A percentile compares a stretch with the other conserved stretches of the same genome.
Evolutionary conservation across 108 stramenopile genomes (phyloP).

Genomic region (Bacterosira constricta): DNA sequence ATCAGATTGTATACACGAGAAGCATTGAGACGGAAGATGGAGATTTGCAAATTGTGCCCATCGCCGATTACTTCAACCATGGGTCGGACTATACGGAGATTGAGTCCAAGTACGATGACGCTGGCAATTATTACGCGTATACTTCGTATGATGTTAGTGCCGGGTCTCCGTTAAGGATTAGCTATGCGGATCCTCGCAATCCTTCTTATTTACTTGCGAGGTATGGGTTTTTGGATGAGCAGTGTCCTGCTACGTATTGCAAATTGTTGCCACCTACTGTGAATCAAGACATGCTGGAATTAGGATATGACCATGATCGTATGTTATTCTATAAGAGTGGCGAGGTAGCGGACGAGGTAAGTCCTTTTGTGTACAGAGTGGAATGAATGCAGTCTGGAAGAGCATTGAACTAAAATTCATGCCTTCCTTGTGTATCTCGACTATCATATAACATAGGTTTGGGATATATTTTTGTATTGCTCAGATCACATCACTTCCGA

Average conservation of each 20-base stretch:
- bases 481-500: neutral
- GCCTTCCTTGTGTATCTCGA: too few relatives aligned
- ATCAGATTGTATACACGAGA: slow-evolving; percentile 36
- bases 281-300: slow-evolving; percentile 31
- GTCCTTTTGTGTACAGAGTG: too few relatives aligned
- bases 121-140: slow-evolving; percentile 39
- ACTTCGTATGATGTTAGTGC: slow-evolving; percentile 52
- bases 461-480: neutral
- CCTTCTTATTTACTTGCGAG: slow-evolving; percentile 56
- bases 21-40: slow-evolving; percentile 19
- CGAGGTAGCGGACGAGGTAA: slow-evolving; percentile 48
- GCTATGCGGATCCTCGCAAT: slow-evolving; percentile 56
- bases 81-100: slow-evolving; percentile 44
- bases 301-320: slow-evolving; percentile 39
- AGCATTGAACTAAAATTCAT: too few relatives aligned
- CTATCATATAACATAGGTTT: neutral
- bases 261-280: slow-evolving; percentile 52
- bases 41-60: slow-evolving; percentile 51
- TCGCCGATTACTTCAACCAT: slow-evolving; percentile 62
- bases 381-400: too few relatives aligned
- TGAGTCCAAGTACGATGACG: slow-evolving; percentile 41
- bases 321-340: slow-evolving; percentile 52
- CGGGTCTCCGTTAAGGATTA: slow-evolving; percentile 53
- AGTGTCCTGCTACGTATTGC: slow-evolving; percentile 53
- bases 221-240: slow-evolving; percentile 67